phyloP scores from a whole-genome alignment of 148 eudicot genomes.

The Agrostemma githago region DNA sequence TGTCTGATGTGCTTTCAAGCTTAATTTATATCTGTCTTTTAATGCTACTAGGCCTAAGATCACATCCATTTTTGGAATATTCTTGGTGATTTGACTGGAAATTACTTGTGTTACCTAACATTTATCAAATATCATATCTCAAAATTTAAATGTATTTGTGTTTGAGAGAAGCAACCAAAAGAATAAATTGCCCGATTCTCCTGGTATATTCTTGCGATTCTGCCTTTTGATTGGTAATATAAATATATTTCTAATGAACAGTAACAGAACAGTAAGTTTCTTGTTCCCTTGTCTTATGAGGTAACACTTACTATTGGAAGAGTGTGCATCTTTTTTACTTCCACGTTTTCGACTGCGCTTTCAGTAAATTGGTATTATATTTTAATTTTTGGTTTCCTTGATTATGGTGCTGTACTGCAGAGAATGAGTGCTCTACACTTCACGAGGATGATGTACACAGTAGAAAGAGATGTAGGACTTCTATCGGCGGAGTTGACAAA shows the following conservation, averaged over 20 bases:
- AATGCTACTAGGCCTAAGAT: background rate
- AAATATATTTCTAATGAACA: background rate
- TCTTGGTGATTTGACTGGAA: background rate
- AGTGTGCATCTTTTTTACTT: background rate
- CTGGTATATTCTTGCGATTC: background rate
- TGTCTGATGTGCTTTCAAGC: background rate
- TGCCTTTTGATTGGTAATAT: background rate
- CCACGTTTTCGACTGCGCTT: background rate
- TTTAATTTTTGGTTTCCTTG: constrained; percentile 18
- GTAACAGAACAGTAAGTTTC: background rate
- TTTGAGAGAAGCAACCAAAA: background rate
- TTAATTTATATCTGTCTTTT: background rate
- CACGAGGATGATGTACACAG: constrained; percentile 35
- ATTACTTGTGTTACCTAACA: background rate
- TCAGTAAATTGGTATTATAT: constrained; percentile 5
- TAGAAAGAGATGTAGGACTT: constrained; percentile 56
- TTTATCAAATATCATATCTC: background rate
- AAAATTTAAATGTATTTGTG: background rate
- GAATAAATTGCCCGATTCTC: background rate
- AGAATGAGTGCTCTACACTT: constrained; percentile 24
- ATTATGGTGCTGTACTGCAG: constrained; percentile 23
- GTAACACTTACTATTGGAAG: background rate
- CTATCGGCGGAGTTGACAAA: constrained; percentile 48
- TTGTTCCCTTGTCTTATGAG: background rate
- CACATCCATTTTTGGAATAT: background rate